These are phyloP conservation scores for Trifolium repens DNA, from an alignment of 306 rosid genomes.

Conservation along the genomic window DNA sequence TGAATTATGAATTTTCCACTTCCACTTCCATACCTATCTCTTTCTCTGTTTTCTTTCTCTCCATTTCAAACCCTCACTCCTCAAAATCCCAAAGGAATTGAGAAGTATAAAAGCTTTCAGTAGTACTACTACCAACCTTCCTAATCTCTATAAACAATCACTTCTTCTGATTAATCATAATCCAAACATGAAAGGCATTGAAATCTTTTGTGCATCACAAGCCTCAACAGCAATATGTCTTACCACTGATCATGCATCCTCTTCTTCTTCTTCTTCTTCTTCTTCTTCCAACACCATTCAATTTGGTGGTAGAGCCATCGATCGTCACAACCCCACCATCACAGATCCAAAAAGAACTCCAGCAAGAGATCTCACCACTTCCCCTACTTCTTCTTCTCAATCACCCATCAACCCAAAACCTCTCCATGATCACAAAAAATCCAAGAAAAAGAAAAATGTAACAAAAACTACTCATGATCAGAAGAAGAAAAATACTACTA, in stretches of 20 bases:
- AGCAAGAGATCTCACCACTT: slow-evolving; percentile 32
- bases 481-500: slow-evolving; percentile 40
- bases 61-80: slow-evolving; percentile 28
- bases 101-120: slow-evolving; percentile 52
- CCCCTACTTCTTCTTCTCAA: slow-evolving; percentile 45
- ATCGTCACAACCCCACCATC: slow-evolving; percentile 94
- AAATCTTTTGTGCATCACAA: slow-evolving; percentile 78
- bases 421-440: slow-evolving; percentile 45
- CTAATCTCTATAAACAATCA: slow-evolving; percentile 43
- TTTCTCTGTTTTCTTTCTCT: slow-evolving; percentile 21
- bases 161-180: slow-evolving; percentile 22
- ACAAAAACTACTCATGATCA: slow-evolving; percentile 38
- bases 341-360: slow-evolving; percentile 65
- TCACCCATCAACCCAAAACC: slow-evolving; percentile 49
- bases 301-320: slow-evolving; percentile 83
- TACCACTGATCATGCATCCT: slow-evolving; percentile 63
- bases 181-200: slow-evolving; percentile 68
- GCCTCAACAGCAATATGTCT: slow-evolving; percentile 83
- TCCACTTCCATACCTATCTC: slow-evolving; percentile 32
- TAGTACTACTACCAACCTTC: slow-evolving; percentile 15
- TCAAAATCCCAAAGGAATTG: slow-evolving; percentile 18
- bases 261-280: slow-evolving; percentile 57
- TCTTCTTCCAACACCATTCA: slow-evolving; percentile 55
- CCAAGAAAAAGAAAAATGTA: slow-evolving; percentile 52
- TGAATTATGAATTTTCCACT: slow-evolving; percentile 34